Conservation (phyloP, 805 yeast species). For the Candida ascalaphidarum region DNA sequence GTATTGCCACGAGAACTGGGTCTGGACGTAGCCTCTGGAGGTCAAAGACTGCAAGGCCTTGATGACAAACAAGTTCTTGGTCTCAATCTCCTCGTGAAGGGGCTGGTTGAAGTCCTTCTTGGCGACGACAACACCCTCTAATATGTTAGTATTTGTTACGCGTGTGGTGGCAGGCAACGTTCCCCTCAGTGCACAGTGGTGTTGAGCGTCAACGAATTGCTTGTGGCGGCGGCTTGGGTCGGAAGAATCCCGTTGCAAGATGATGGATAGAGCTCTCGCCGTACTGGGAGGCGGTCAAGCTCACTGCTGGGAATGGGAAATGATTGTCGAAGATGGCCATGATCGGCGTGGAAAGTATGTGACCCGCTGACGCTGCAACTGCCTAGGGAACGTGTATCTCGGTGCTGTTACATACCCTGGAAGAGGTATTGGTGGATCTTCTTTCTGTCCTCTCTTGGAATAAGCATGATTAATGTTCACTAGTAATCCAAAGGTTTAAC, state of each 20-base stretch:
- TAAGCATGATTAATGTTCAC: slow-evolving; percentile 59
- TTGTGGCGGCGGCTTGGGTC: no score
- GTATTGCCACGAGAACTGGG: slow-evolving; percentile 99
- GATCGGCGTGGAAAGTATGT: no score
- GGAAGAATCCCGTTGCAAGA: no score
- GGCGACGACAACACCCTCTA: slow-evolving; percentile 99
- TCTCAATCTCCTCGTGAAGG: slow-evolving; percentile 96
- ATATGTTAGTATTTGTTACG: slow-evolving; percentile 10
- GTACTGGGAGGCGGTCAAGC: no score
- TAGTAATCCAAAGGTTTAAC: slow-evolving; percentile 10
- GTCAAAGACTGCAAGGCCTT: slow-evolving; percentile 99
- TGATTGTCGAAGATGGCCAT: no score
- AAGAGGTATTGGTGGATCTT: slow-evolving; percentile 98
- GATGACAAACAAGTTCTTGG: slow-evolving; percentile 95
- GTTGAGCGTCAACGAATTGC: no score
- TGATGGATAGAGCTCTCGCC: no score
- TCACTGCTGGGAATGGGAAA: no score
- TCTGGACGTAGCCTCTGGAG: slow-evolving; percentile 98
- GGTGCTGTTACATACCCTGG: slow-evolving; percentile 94
- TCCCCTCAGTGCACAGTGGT: no score
- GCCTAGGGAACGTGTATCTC: no score
- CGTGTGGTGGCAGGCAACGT: no score
- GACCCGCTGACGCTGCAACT: no score
- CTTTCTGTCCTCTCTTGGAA: slow-evolving; percentile 99
- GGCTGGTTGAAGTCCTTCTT: slow-evolving; percentile 97